phyloP scores from a whole-genome alignment of 352 stramenopile species.

The Phytopythium ostracodes region DNA sequence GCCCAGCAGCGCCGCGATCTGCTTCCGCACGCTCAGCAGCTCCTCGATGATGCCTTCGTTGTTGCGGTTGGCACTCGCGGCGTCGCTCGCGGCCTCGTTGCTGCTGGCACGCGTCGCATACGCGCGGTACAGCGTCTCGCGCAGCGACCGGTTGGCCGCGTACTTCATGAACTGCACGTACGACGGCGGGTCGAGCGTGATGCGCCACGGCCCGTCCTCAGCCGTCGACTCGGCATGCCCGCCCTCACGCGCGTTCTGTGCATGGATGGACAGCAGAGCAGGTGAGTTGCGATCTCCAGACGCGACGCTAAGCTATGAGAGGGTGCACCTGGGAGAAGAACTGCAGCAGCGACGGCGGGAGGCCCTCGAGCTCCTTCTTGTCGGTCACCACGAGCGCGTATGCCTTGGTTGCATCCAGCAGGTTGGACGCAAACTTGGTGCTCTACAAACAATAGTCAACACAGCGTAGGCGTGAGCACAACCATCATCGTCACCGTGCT shows the following conservation, averaged over 20 bases:
- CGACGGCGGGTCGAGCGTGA: conserved; percentile 93
- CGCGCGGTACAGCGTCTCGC: conserved; percentile 92
- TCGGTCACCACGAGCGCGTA: conserved; percentile 90
- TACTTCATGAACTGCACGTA: conserved; percentile 97
- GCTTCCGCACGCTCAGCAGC: conserved; percentile 89
- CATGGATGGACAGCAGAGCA: neutral
- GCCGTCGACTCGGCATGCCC: conserved; percentile 62
- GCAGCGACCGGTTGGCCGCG: conserved; percentile 83
- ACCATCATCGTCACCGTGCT: neutral
- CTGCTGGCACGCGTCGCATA: conserved; percentile 90
- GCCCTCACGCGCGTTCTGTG: conserved; percentile 62
- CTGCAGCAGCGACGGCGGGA: conserved; percentile 89
- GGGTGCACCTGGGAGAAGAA: conserved; percentile 85
- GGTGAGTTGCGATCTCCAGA: neutral
- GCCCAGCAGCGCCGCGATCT: conserved; percentile 91
- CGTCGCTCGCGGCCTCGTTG: conserved; percentile 32
- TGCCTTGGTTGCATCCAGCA: conserved; percentile 96
- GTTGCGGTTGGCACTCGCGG: conserved; percentile 24
- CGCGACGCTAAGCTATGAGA: neutral
- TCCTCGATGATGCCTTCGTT: conserved; percentile 95
- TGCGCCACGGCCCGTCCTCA: conserved; percentile 89
- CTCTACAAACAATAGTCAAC: conserved; percentile 33
- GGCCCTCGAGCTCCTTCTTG: conserved; percentile 81
- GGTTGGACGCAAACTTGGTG: conserved; percentile 96
- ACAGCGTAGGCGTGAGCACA: neutral